phyloP scores from a whole-genome alignment of 23 red algal species.

The Porphyridium purpureum region DNA sequence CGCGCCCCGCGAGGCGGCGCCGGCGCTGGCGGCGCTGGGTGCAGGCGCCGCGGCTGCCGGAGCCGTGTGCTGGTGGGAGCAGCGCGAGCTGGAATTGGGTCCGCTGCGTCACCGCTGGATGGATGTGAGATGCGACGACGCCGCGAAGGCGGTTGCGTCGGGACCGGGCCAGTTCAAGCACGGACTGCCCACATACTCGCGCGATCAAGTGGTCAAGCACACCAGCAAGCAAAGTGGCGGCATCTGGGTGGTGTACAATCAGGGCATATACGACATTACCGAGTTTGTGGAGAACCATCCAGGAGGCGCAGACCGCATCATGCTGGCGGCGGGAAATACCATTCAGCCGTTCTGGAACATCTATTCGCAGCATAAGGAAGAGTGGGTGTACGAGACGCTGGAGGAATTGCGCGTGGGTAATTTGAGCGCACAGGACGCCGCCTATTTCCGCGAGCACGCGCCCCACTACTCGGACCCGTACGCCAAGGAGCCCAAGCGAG shows the following conservation, averaged over 20 bases:
- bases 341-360: constrained; percentile 30
- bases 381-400: constrained; percentile 47
- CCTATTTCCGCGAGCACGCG: neutral
- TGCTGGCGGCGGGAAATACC: constrained; percentile 32
- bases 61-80: too few relatives aligned
- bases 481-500: constrained; percentile 27
- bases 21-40: too few relatives aligned
- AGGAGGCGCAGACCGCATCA: constrained; percentile 20
- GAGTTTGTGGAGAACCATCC: constrained; percentile 50
- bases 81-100: too few relatives aligned
- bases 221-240: neutral
- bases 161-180: neutral
- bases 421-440: constrained; percentile 3
- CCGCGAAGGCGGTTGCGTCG: too few relatives aligned
- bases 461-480: constrained; percentile 12
- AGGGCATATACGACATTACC: constrained; percentile 51
- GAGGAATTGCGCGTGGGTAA: constrained; percentile 67
- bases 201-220: neutral
- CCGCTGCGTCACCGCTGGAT: too few relatives aligned
- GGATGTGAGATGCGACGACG: too few relatives aligned
- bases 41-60: too few relatives aligned
- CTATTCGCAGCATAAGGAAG: constrained; percentile 35
- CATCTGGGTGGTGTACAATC: constrained; percentile 24
- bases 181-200: neutral
- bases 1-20: too few relatives aligned